Evolutionary conservation across 768 basidiomycete species (phyloP).

Genomic region (Hirschioporus abietinus): DNA sequence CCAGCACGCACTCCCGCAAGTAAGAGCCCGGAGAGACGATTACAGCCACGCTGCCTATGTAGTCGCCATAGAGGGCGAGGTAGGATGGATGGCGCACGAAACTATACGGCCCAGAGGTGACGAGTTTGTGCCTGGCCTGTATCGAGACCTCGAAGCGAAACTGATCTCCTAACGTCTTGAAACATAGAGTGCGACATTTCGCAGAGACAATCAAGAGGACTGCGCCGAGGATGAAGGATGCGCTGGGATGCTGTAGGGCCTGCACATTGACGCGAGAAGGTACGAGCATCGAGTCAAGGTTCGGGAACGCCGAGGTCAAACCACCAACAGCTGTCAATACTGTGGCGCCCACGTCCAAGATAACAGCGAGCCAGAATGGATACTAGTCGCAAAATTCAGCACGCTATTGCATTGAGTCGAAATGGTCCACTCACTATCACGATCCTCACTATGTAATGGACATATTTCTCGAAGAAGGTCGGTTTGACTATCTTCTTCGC

Average conservation of each 20-base stretch:
- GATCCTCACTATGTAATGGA: background rate
- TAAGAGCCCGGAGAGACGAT: background rate
- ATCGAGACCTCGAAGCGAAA: background rate
- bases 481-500: background rate
- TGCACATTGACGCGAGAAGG: background rate
- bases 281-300: background rate
- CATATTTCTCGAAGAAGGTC: background rate
- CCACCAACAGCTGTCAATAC: background rate
- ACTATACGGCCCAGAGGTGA: conserved; percentile 45
- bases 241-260: background rate
- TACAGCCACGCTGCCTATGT: background rate
- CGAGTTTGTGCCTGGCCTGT: conserved; percentile 37
- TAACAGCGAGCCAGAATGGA: background rate
- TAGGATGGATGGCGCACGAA: conserved; percentile 39
- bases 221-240: background rate
- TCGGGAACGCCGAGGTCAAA: too few species aligned
- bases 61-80: conserved; percentile 22
- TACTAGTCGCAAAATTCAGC: background rate
- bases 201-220: background rate
- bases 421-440: background rate
- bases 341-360: background rate
- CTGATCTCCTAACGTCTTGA: background rate
- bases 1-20: background rate
- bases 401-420: background rate
- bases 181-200: background rate